Evolutionary conservation across 176 grass and related monocot genomes (phyloP).

Genomic region (Lolium multiflorum): DNA sequence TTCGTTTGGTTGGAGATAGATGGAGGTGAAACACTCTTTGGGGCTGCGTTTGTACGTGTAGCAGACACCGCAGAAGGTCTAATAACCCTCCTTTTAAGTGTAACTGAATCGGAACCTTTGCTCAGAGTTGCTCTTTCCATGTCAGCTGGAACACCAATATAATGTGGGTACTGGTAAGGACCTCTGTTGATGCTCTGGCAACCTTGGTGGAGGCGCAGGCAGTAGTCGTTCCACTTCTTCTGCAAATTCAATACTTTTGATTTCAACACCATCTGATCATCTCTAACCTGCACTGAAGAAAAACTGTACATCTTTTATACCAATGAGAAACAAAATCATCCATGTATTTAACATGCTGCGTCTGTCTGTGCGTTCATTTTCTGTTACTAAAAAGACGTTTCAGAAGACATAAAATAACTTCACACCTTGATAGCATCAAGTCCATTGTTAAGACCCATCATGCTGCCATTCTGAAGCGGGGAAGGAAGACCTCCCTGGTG

Average conservation of each 20-base stretch:
- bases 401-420: conserved; percentile 44
- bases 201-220: conserved; percentile 53
- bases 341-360: background rate
- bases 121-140: conserved; percentile 40
- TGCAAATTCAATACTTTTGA: conserved; percentile 70
- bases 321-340: conserved; percentile 35
- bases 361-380: background rate
- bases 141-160: conserved; percentile 43
- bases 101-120: conserved; percentile 33
- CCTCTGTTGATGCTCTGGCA: conserved; percentile 47
- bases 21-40: conserved; percentile 63
- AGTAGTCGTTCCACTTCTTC: conserved; percentile 84
- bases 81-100: conserved; percentile 34
- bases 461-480: conserved; percentile 63
- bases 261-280: conserved; percentile 71
- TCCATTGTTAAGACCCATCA: conserved; percentile 54
- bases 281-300: conserved; percentile 83
- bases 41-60: conserved; percentile 27
- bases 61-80: conserved; percentile 47
- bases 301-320: conserved; percentile 72
- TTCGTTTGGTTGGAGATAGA: conserved; percentile 56
- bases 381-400: conserved; percentile 2
- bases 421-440: conserved; percentile 77
- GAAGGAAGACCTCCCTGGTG: conserved; percentile 55
- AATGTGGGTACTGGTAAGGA: conserved; percentile 46